phyloP scores from a whole-genome alignment of 2,329 filamentous ascomycete genomes.

The Phyllosticta citriasiana region DNA sequence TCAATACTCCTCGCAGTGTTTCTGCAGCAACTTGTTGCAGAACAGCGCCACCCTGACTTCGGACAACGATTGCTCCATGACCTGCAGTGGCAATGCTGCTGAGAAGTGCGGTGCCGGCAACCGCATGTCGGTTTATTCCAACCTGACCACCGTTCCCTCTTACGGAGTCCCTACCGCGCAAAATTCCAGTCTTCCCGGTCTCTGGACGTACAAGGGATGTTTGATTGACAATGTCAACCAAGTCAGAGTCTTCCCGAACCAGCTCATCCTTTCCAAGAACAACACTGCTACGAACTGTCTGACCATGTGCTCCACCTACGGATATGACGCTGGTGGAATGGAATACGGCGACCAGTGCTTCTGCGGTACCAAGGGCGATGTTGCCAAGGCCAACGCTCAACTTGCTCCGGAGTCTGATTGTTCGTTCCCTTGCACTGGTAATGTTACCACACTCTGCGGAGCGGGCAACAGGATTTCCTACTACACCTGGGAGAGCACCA shows the following conservation, averaged over 20 bases:
- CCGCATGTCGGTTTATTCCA: conserved; percentile 22
- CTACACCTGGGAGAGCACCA: conserved; percentile 41
- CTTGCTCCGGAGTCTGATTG: conserved; percentile 42
- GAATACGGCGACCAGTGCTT: conserved; percentile 39
- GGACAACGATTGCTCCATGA: conserved; percentile 21
- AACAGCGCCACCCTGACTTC: conserved; percentile 16
- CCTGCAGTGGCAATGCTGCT: conserved; percentile 19
- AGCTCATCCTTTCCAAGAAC: conserved; percentile 40
- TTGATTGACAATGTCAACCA: conserved; percentile 13
- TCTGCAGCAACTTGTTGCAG: conserved; percentile 18
- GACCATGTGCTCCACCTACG: conserved; percentile 42
- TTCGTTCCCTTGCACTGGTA: conserved; percentile 30
- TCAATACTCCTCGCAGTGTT: conserved; percentile 18
- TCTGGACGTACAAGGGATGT: conserved; percentile 20
- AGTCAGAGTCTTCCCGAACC: conserved; percentile 42
- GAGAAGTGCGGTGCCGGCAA: conserved; percentile 24
- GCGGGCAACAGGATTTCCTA: conserved; percentile 43
- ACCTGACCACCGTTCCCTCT: conserved; percentile 13
- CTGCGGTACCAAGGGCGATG: conserved; percentile 46
- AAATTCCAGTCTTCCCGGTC: conserved; percentile 16
- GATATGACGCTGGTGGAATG: conserved; percentile 49
- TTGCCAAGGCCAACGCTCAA: conserved; percentile 32
- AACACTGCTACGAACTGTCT: conserved; percentile 47
- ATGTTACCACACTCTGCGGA: conserved; percentile 34
- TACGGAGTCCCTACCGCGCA: conserved; percentile 16